A percentile compares a stretch with the other conserved stretches of the same genome.
Evolutionary conservation across 2,329 filamentous ascomycete species (phyloP).

Genomic region (Aspergillus sp.): DNA sequence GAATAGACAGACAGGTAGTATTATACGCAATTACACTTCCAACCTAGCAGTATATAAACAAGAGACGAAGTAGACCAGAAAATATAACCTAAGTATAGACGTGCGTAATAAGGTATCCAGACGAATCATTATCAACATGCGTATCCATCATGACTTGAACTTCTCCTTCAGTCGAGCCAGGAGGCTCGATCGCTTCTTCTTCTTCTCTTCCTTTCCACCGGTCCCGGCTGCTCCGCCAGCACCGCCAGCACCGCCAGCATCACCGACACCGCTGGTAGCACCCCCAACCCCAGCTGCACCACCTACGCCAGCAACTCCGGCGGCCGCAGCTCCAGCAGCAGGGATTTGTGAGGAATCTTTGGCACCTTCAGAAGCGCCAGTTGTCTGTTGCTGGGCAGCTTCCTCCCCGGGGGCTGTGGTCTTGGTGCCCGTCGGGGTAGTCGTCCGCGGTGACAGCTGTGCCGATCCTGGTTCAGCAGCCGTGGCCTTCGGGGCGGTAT

Average conservation of each 20-base stretch:
- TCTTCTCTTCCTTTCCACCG: conserved; percentile 37
- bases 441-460: conserved; percentile 20
- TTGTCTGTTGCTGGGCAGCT: background rate
- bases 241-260: too few relatives aligned
- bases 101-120: conserved; percentile 25
- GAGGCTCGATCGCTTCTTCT: conserved; percentile 67
- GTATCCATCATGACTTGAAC: conserved; percentile 37
- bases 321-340: background rate
- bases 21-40: conserved; percentile 3
- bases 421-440: conserved; percentile 8
- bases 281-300: background rate
- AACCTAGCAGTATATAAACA: conserved; percentile 6
- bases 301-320: background rate
- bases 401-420: background rate
- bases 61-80: background rate
- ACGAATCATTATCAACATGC: conserved; percentile 16
- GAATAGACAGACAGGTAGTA: background rate
- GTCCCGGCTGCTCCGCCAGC: background rate
- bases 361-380: background rate
- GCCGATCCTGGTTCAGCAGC: conserved; percentile 16
- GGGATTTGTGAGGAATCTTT: background rate
- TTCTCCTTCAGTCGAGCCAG: conserved; percentile 59
- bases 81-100: conserved; percentile 13
- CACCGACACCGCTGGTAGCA: too few relatives aligned
- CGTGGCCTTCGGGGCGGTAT: conserved; percentile 36